Base-by-base conservation (phyloP, 2,329 filamentous ascomycete genomes). In the Sclerotinia minor region DNA sequence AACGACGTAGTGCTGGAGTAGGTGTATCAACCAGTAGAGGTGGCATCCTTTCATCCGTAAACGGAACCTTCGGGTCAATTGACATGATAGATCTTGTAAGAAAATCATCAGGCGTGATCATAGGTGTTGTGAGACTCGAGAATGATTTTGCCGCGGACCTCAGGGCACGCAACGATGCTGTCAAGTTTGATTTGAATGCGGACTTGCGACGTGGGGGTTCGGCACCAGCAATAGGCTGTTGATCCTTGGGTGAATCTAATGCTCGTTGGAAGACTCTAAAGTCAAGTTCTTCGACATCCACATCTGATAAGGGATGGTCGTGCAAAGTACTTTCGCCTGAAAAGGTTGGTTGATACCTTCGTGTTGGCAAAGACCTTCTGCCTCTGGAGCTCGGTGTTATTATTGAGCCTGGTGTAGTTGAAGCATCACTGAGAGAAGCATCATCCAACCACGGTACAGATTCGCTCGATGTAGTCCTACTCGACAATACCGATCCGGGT, bases 131-230 rank as follows among this genome's bases (percentile, higher is more conserved):
- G 71, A 90, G 83, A 71, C 77, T 82, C 3, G 87, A 89, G 67
- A 90, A 83, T 9, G 87, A 87, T 69, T 83, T 85, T 61, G 88
- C 88, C 1, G 88, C 88, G 47, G 85, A 88, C 69, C 85, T 71
- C 68, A 90, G 77, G 45, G 87, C 87, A 26, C 86, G 83, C 58
- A 90, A 79, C 13, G 88, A 90, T 8, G 88, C 87, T 7, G 88
- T 90, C 49, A 90, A 76, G 73, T 90, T 90, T 4, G 87, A 90
- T 76, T 89, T 89, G 79, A 90, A 90, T 8, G 83, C 87, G 52
- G 73, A 79, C 68, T 73, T 76, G 49, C 71, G 73, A 54, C 52
- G 70, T 47, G 74, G 69, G 49, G 69, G 53, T 49, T 69, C 64
- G 9, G 64, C 60, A n/a, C 68, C 57, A 17, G 59, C 38, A 17